A percentile compares a stretch with the other conserved stretches of the same genome.
Conservation (phyloP, 306 rosid species). For the Mimosa bimucronata region DNA sequence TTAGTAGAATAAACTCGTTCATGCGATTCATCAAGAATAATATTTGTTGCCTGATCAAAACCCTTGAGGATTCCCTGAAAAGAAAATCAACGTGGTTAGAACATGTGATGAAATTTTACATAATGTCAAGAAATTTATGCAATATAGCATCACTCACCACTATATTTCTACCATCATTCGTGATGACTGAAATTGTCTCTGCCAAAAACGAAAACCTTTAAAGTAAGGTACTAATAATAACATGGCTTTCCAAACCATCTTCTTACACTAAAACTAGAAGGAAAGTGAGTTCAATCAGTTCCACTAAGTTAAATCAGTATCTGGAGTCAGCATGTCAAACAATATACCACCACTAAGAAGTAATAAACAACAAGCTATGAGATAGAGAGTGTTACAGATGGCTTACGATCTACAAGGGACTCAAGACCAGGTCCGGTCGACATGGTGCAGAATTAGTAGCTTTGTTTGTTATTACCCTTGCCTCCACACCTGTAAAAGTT, state of each 20-base stretch:
- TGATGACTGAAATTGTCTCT: slow-evolving; percentile 90
- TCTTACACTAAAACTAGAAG: not conserved
- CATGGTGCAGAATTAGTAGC: slow-evolving; percentile 35
- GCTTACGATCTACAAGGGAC: slow-evolving; percentile 62
- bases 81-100: slow-evolving; percentile 8
- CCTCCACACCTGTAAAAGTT: slow-evolving; percentile 19
- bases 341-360: not conserved
- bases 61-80: slow-evolving; percentile 88
- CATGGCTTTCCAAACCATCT: not conserved
- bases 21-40: slow-evolving; percentile 96
- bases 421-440: slow-evolving; percentile 58
- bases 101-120: not conserved
- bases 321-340: not conserved
- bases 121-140: not conserved
- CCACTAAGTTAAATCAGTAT: slow-evolving; percentile 5
- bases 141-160: slow-evolving; percentile 60
- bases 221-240: not conserved
- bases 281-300: not conserved
- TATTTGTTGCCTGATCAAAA: slow-evolving; percentile 97
- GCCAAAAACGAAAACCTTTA: slow-evolving; percentile 24
- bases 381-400: not conserved
- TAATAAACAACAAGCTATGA: not conserved
- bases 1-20: slow-evolving; percentile 96
- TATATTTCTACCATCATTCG: slow-evolving; percentile 92
- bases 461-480: not conserved